These are phyloP conservation scores for Yamadazyma tumulicola DNA, from an alignment of 805 yeast species.

Conservation along the genomic window DNA sequence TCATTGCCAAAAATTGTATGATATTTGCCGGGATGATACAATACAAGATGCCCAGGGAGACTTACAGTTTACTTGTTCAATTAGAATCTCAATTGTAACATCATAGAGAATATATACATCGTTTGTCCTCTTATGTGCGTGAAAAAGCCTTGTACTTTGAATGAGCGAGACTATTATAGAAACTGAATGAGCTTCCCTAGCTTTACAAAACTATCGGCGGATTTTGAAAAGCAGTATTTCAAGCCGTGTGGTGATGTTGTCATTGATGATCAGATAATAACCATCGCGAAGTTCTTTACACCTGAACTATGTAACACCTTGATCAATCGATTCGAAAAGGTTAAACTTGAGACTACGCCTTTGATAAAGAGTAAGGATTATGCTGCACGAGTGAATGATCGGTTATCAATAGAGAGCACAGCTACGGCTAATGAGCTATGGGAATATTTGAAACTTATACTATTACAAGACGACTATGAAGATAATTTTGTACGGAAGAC, in stretches of 20 bases:
- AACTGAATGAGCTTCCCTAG: conserved; percentile 14
- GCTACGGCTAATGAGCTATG: conserved; percentile 39
- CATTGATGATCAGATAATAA: conserved; percentile 36
- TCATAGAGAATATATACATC: too few species aligned
- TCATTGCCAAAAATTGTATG: conserved; percentile 81
- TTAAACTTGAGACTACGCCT: conserved; percentile 46
- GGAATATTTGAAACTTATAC: conserved; percentile 34
- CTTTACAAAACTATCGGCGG: conserved; percentile 12
- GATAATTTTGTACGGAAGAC: conserved; percentile 21
- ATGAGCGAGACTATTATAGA: too few species aligned
- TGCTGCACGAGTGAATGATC: conserved; percentile 57
- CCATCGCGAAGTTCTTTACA: conserved; percentile 37
- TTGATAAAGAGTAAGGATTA: conserved; percentile 46
- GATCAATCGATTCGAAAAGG: conserved; percentile 26
- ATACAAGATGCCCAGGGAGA: conserved; percentile 86
- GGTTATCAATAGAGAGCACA: conserved; percentile 40
- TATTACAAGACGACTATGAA: conserved; percentile 24
- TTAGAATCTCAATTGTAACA: conserved; percentile 45
- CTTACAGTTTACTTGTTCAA: conserved; percentile 65
- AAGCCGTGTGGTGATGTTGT: conserved; percentile 22
- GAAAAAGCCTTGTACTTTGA: too few species aligned
- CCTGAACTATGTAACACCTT: conserved; percentile 37
- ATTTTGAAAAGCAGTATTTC: conserved; percentile 17
- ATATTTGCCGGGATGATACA: conserved; percentile 93
- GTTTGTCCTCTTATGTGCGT: too few species aligned